Conservation (phyloP, 768 basidiomycete species). For the Kwoniella sp. region DNA sequence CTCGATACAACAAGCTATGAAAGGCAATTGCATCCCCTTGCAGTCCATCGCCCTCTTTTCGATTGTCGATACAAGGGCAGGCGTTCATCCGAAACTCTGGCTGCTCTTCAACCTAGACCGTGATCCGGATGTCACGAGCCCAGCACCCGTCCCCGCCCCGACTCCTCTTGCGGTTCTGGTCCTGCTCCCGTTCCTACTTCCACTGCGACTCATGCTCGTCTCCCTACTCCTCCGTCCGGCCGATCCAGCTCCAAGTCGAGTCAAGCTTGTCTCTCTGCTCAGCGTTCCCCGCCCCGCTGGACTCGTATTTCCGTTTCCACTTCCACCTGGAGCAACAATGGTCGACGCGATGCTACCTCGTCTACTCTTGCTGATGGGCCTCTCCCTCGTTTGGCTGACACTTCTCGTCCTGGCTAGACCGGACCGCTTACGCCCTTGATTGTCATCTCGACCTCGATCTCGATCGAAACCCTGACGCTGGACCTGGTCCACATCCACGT, state of each 20-base stretch:
- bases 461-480: too few relatives aligned
- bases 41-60: too few relatives aligned
- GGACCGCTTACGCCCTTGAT: neutral
- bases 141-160: too few relatives aligned
- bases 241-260: slow-evolving; percentile 10
- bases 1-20: too few relatives aligned
- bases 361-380: neutral
- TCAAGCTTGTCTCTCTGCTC: neutral
- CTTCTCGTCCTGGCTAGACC: neutral
- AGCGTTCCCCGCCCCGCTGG: neutral
- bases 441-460: neutral
- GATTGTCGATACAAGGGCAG: too few relatives aligned
- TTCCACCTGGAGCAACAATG: slow-evolving; percentile 17
- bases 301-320: neutral
- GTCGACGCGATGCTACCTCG: neutral
- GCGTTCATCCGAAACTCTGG: neutral
- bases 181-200: slow-evolving; percentile 4
- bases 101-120: neutral
- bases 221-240: slow-evolving; percentile 21
- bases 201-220: slow-evolving; percentile 19
- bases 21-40: too few relatives aligned
- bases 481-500: neutral
- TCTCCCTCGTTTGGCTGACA: neutral
- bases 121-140: neutral
- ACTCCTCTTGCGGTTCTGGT: too few relatives aligned